Evolutionary conservation across 1,284 basidiomycete genomes (phyloP).

Genomic region (Inonotus obliquus): DNA sequence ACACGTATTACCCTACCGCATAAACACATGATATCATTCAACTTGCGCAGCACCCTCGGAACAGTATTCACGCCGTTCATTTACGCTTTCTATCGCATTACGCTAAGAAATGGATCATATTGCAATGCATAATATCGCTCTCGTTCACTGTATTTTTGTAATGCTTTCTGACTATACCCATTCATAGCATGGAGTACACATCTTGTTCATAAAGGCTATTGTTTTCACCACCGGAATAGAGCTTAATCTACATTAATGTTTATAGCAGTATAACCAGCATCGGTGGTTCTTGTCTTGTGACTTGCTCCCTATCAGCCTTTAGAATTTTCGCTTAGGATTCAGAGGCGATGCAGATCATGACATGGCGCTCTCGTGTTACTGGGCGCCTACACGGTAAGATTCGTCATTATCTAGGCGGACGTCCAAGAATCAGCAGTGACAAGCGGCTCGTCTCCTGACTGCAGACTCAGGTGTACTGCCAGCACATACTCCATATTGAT

Average conservation of each 20-base stretch:
- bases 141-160: neutral
- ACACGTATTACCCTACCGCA: constrained; percentile 11
- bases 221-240: neutral
- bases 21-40: neutral
- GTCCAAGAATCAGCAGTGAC: neutral
- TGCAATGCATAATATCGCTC: constrained; percentile 2
- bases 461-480: neutral
- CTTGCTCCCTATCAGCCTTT: neutral
- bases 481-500: neutral
- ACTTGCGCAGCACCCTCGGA: neutral
- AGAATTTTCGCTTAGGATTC: neutral
- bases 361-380: neutral
- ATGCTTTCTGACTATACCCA: neutral
- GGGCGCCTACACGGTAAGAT: constrained; percentile 2
- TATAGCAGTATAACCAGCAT: neutral
- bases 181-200: neutral
- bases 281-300: neutral
- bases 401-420: neutral
- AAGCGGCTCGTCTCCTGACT: neutral
- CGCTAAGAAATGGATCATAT: neutral
- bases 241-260: neutral
- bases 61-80: neutral
- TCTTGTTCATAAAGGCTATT: neutral
- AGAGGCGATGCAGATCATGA: constrained; percentile 2
- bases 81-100: neutral